These are phyloP conservation scores for Trypethelium eluteriae DNA, from an alignment of 495 filamentous ascomycete species.

Conservation along the genomic window DNA sequence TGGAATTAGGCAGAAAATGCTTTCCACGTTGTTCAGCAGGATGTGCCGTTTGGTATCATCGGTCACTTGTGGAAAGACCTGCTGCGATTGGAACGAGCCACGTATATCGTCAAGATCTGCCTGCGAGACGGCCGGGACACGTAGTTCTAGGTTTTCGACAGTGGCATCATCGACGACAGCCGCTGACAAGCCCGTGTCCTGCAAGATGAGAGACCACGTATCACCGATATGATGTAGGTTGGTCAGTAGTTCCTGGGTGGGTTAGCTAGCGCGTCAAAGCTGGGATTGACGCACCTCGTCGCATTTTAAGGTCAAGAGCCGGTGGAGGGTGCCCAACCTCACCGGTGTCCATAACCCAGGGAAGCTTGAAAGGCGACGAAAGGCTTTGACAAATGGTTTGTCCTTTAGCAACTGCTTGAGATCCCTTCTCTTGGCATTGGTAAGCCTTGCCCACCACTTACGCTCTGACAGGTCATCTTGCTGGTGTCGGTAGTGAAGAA, in stretches of 20 bases:
- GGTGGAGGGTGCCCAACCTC: constrained; percentile 13
- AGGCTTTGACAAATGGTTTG: background rate
- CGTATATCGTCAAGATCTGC: background rate
- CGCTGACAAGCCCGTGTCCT: background rate
- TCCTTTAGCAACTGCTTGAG: constrained; percentile 10
- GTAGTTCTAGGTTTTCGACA: background rate
- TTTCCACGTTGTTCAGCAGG: background rate
- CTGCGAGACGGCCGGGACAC: background rate
- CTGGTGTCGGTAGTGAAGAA: background rate
- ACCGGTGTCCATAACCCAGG: constrained; percentile 14
- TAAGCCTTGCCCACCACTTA: constrained; percentile 10
- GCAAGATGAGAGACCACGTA: background rate
- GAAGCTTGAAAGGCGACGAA: background rate
- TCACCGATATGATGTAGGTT: constrained; percentile 10
- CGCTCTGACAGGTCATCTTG: background rate
- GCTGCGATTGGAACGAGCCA: background rate
- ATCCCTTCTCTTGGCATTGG: constrained; percentile 1
- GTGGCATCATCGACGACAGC: background rate
- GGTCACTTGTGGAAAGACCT: background rate
- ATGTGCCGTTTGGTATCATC: background rate
- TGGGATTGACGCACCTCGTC: constrained; percentile 14
- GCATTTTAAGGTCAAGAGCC: constrained; percentile 17
- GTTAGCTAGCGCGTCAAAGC: background rate
- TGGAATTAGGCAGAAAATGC: constrained; percentile 24
- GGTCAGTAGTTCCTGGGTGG: constrained; percentile 6